phyloP scores from a whole-genome alignment of 768 basidiomycete genomes.

The Lactarius trivialis region DNA sequence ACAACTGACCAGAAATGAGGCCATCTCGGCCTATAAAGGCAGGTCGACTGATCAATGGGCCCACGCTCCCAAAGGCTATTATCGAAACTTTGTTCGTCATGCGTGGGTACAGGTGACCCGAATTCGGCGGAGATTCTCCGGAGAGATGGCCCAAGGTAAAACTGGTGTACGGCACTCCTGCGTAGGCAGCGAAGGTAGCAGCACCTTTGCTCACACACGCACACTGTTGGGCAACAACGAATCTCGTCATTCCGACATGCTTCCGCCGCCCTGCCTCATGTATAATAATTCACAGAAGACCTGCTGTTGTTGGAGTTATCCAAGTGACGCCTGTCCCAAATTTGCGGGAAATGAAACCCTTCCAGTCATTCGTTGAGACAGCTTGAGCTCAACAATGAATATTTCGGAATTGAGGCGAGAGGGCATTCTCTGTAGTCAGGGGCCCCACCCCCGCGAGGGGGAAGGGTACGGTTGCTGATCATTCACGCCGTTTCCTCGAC shows the following conservation, averaged over 20 bases:
- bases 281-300: conserved; percentile 14
- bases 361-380: conserved; percentile 7
- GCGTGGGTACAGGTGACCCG: conserved; percentile 7
- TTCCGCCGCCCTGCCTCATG: conserved; percentile 16
- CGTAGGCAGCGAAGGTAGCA: conserved; percentile 3
- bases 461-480: not conserved
- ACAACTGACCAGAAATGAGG: not conserved
- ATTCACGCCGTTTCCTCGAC: not conserved
- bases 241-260: conserved; percentile 15
- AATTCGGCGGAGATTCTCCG: conserved; percentile 11
- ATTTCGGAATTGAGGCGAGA: conserved; percentile 1
- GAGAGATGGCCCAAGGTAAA: not conserved
- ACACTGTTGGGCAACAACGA: conserved; percentile 7
- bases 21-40: conserved; percentile 7
- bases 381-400: not conserved
- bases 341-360: conserved; percentile 10
- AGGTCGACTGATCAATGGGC: conserved; percentile 16
- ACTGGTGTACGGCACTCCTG: not conserved
- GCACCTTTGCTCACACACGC: not conserved
- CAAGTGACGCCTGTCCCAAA: conserved; percentile 2
- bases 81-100: conserved; percentile 6
- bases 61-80: conserved; percentile 6
- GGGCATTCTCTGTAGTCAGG: not conserved
- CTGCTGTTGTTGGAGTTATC: conserved; percentile 11
- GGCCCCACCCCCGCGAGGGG: not conserved